Base-by-base conservation (phyloP, 2,329 filamentous ascomycete species). In the Diaporthe batatas region DNA sequence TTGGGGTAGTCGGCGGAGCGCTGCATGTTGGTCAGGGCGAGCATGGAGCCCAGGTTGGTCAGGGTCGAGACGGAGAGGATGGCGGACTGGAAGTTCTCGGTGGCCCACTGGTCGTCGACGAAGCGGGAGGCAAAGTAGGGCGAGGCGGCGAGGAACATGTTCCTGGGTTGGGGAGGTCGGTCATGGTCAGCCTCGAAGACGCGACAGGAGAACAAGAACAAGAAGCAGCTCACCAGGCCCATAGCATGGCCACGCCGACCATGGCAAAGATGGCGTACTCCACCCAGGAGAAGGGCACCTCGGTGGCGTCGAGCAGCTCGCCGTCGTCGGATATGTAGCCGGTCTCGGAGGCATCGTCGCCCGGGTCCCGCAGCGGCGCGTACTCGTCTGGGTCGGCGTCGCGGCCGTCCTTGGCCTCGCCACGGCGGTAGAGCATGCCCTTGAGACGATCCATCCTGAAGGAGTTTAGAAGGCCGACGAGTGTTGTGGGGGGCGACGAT, bases 121-220 rank as follows among this genome's bases (percentile, higher is more conserved):
- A 98, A 97, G 77, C 96, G 94, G 65, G 86, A 87, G 79, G 95
- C 91, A 84, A 98, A 98, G 86, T 98, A 98, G 6, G 96, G 94
- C 1, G 94, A 94, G 11, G 96, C 95, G 58, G 96, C 96, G 77
- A 98, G 90, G 82, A 98, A 98, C 96, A 98, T 98, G 85, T 98
- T 98, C 94, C 94, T 96, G 76, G 12, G 18, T 21, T 3, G 68
- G 16, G 16, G 21, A 70, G 55, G 32, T 21, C 18, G 55, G 32
- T 21, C 18, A 49, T 16, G 6, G 47, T 23, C 36, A 57, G 68
- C 53, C 29, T 44, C 25, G 68, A 67, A 70, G 58, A 47, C 34
- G 44, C 68, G 64, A 75, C 42, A 47, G 44, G 11, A 12, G 12
- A 18, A 44, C 2, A 18, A 44, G 2, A 44, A 18, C 67, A 53